Evolutionary conservation across 192 early-diverging fungal species (phyloP).

Genomic region (Cladochytrium replicatum): DNA sequence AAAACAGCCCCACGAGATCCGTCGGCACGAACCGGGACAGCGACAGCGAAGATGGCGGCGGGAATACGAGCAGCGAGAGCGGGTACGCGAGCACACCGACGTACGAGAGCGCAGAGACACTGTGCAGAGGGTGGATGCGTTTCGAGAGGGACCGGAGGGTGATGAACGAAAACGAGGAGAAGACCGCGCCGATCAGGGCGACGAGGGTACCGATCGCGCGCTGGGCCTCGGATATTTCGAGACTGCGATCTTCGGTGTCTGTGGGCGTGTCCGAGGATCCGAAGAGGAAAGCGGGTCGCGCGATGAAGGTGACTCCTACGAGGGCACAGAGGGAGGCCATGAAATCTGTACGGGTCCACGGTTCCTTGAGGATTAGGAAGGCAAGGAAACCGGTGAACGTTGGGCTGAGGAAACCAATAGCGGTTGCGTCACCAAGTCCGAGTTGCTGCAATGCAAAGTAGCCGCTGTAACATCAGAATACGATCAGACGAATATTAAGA

Average conservation of each 20-base stretch:
- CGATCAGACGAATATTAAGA: constrained; percentile 10
- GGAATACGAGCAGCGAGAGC: background rate
- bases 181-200: constrained; percentile 12
- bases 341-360: constrained; percentile 9
- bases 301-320: constrained; percentile 21
- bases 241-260: background rate
- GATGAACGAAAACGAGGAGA: constrained; percentile 13
- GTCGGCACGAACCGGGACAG: constrained; percentile 13
- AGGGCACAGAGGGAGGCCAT: constrained; percentile 11
- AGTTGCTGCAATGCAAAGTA: constrained; percentile 15
- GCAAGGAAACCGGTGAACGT: constrained; percentile 22
- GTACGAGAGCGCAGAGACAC: constrained; percentile 6
- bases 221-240: background rate
- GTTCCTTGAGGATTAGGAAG: constrained; percentile 13
- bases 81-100: constrained; percentile 10
- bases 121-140: constrained; percentile 10
- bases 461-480: constrained; percentile 5
- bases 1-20: constrained; percentile 5
- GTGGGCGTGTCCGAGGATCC: constrained; percentile 1
- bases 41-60: constrained; percentile 2
- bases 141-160: constrained; percentile 8
- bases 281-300: constrained; percentile 18
- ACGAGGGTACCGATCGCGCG: constrained; percentile 8
- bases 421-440: constrained; percentile 18
- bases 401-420: constrained; percentile 18